Evolutionary conservation across 2,329 filamentous ascomycete species (phyloP).

Genomic region (Colletotrichum sp.): DNA sequence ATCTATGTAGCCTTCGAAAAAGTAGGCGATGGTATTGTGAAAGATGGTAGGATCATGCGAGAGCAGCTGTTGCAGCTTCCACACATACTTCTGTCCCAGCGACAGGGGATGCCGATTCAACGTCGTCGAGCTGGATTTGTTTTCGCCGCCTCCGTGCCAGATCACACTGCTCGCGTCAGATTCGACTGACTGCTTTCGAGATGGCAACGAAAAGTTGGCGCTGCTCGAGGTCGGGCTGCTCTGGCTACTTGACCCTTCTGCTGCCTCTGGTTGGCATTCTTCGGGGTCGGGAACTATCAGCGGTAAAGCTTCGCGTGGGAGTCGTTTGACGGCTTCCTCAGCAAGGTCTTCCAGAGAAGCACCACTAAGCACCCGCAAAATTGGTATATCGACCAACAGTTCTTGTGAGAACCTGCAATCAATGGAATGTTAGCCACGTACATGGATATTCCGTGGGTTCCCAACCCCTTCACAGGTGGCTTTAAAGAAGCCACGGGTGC

Average conservation of each 20-base stretch:
- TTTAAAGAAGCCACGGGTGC: not conserved
- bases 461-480: not conserved
- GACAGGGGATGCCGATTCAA: not conserved
- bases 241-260: not conserved
- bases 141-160: not conserved
- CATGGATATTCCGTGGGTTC: not conserved
- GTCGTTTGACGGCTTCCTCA: not conserved
- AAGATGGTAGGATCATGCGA: slow-evolving; percentile 37
- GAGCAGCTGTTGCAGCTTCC: not conserved
- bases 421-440: not conserved
- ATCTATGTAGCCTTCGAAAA: slow-evolving; percentile 33
- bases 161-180: not conserved
- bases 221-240: not conserved
- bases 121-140: not conserved
- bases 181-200: not conserved
- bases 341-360: slow-evolving; percentile 22
- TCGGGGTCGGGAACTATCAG: not conserved
- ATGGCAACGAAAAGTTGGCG: not conserved
- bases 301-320: not conserved
- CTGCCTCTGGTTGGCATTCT: not conserved
- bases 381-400: slow-evolving; percentile 45
- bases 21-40: slow-evolving; percentile 24
- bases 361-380: slow-evolving; percentile 49
- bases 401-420: slow-evolving; percentile 45
- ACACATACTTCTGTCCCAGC: not conserved